phyloP scores from a whole-genome alignment of 768 basidiomycete genomes.

The Suillus sp. region DNA sequence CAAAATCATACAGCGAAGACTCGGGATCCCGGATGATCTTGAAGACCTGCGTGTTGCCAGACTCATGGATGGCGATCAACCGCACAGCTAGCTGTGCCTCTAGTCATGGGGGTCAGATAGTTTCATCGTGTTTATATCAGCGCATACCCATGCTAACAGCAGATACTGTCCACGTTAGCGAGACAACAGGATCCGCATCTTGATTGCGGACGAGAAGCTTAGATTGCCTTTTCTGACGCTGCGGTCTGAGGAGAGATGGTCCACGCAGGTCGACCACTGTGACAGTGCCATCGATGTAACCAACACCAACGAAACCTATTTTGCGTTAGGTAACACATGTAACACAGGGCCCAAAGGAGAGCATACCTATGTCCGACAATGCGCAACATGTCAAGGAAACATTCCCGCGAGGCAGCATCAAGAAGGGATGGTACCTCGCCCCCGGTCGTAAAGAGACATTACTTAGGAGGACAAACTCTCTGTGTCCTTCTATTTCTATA shows the following conservation, averaged over 20 bases:
- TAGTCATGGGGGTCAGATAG: slow-evolving; percentile 23
- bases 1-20: slow-evolving; percentile 40
- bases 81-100: slow-evolving; percentile 53
- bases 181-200: slow-evolving; percentile 47
- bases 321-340: neutral
- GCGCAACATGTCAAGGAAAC: slow-evolving; percentile 57
- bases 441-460: slow-evolving; percentile 45
- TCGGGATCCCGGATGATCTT: slow-evolving; percentile 44
- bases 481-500: slow-evolving; percentile 35
- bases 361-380: slow-evolving; percentile 73
- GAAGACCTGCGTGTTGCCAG: slow-evolving; percentile 63
- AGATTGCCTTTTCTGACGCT: slow-evolving; percentile 42
- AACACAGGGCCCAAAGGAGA: neutral
- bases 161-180: slow-evolving; percentile 69
- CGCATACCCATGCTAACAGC: slow-evolving; percentile 38
- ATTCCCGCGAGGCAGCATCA: slow-evolving; percentile 53
- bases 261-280: slow-evolving; percentile 74
- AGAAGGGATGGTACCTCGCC: slow-evolving; percentile 59
- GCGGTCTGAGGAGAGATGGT: slow-evolving; percentile 59
- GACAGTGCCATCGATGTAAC: slow-evolving; percentile 61
- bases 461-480: slow-evolving; percentile 55
- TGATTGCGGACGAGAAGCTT: slow-evolving; percentile 36
- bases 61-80: slow-evolving; percentile 59
- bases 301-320: slow-evolving; percentile 78
- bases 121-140: slow-evolving; percentile 42